phyloP scores from a whole-genome alignment of 352 stramenopile species.

The Globisporangium irregulare region DNA sequence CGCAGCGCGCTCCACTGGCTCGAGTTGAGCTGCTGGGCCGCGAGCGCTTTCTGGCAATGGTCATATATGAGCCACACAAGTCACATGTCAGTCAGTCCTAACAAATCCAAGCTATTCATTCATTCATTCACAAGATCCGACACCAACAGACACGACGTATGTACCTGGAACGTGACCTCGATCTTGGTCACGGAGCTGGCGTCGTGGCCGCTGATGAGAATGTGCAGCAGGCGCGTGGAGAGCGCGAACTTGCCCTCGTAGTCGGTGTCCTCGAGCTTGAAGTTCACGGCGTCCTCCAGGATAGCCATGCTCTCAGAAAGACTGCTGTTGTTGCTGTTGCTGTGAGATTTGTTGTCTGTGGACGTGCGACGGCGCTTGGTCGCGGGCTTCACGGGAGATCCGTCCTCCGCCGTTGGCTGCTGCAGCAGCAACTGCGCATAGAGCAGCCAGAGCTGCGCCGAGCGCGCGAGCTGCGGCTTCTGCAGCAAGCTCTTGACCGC shows the following conservation, averaged over 20 bases:
- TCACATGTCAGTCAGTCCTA: background rate
- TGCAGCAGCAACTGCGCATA: constrained; percentile 74
- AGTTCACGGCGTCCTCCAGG: constrained; percentile 41
- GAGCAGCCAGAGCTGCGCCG: constrained; percentile 59
- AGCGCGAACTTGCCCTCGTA: constrained; percentile 46
- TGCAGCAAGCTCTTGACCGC: constrained; percentile 41
- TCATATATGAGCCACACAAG: background rate
- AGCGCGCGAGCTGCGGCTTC: constrained; percentile 28
- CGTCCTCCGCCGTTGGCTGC: constrained; percentile 19
- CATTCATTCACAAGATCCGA: background rate
- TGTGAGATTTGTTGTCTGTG: constrained; percentile 23
- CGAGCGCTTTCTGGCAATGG: constrained; percentile 37
- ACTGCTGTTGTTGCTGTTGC: constrained; percentile 16
- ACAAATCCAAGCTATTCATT: background rate
- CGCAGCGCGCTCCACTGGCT: constrained; percentile 53
- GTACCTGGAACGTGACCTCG: constrained; percentile 42
- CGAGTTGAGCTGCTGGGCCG: constrained; percentile 41
- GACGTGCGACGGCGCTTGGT: constrained; percentile 58
- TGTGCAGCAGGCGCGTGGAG: constrained; percentile 49
- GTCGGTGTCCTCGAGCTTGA: constrained; percentile 37
- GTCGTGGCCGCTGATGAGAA: constrained; percentile 34
- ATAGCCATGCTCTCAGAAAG: constrained; percentile 41
- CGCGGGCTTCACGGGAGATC: constrained; percentile 13
- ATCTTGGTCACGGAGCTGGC: constrained; percentile 23
- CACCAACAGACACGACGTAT: constrained; percentile 6